Conservation (phyloP, 2,329 filamentous ascomycete species). For the Zymoseptoria crescenta region DNA sequence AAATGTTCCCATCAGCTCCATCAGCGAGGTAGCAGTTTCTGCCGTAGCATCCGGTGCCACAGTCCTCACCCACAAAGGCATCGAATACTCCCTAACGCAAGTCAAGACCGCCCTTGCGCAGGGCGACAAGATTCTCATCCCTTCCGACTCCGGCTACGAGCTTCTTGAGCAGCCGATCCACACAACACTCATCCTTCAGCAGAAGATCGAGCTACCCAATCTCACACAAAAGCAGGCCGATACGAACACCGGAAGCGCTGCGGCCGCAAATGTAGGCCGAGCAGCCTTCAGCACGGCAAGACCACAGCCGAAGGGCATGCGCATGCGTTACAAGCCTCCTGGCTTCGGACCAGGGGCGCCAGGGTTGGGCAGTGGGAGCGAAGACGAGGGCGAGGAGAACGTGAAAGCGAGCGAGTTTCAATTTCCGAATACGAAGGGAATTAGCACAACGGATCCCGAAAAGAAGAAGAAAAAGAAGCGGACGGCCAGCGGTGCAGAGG, state of each 20-base stretch:
- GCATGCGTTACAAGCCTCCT: conserved; percentile 59
- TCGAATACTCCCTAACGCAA: conserved; percentile 44
- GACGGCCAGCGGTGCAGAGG: conserved; percentile 27
- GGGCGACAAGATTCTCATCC: conserved; percentile 18
- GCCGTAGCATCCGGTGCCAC: conserved; percentile 46
- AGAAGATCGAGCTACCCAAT: conserved; percentile 49
- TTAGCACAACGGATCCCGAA: conserved; percentile 22
- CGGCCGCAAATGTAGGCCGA: conserved; percentile 37
- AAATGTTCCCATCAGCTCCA: conserved; percentile 58
- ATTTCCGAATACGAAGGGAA: conserved; percentile 25
- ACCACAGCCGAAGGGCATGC: conserved; percentile 60
- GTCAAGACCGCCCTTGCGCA: conserved; percentile 8
- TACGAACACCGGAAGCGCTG: conserved; percentile 33
- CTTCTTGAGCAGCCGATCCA: conserved; percentile 42
- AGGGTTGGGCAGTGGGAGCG: conserved; percentile 34
- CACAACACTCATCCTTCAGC: conserved; percentile 58
- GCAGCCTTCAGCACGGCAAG: conserved; percentile 48
- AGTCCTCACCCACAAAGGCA: conserved; percentile 55
- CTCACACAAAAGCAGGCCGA: conserved; percentile 35
- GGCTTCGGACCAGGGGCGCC: conserved; percentile 45
- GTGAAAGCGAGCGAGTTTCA: conserved; percentile 13
- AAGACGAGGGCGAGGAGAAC: conserved; percentile 37
- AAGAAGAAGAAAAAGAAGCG: conserved; percentile 33
- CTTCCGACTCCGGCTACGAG: conserved; percentile 24
- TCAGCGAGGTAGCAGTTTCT: conserved; percentile 58